Evolutionary conservation across 2,329 filamentous ascomycete species (phyloP).

Genomic region (Ophiognomonia clavigignenti-juglandacearum): DNA sequence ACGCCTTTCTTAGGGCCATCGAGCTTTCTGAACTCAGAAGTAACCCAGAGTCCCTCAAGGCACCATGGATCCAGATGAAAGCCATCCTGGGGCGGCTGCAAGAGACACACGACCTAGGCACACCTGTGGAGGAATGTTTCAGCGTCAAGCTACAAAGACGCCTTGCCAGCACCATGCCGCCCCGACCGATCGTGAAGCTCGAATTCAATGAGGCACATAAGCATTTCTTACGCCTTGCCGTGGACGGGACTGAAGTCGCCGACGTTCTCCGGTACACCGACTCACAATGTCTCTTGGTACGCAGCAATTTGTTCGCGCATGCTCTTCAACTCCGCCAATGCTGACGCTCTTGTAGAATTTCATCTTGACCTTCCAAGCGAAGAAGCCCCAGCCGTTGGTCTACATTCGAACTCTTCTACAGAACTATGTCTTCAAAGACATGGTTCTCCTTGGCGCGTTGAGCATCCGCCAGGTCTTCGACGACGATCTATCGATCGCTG

Average conservation of each 20-base stretch:
- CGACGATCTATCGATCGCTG: conserved; percentile 72
- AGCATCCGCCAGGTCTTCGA: conserved; percentile 72
- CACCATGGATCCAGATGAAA: conserved; percentile 48
- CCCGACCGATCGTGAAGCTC: conserved; percentile 79
- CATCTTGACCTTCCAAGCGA: conserved; percentile 67
- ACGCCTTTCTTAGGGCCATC: conserved; percentile 53
- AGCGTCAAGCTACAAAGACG: conserved; percentile 88
- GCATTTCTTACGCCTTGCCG: conserved; percentile 65
- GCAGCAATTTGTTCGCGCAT: too few species aligned
- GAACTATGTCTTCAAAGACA: conserved; percentile 68
- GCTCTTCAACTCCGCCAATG: background rate
- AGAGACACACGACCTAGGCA: conserved; percentile 57
- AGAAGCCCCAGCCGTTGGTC: conserved; percentile 76
- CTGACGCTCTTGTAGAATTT: conserved; percentile 56
- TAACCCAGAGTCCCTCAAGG: conserved; percentile 40
- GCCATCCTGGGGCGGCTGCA: conserved; percentile 50
- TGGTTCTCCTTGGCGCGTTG: conserved; percentile 62
- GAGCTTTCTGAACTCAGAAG: conserved; percentile 42
- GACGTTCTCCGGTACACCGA: conserved; percentile 64
- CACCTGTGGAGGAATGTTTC: conserved; percentile 70
- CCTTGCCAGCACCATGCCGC: conserved; percentile 88
- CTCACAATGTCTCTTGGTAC: conserved; percentile 65
- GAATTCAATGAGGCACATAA: conserved; percentile 66
- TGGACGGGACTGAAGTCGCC: conserved; percentile 66
- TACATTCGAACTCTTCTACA: conserved; percentile 80